These are phyloP conservation scores for Trichoderma koningiopsis DNA, from an alignment of 2,329 filamentous ascomycete species.

Conservation along the genomic window DNA sequence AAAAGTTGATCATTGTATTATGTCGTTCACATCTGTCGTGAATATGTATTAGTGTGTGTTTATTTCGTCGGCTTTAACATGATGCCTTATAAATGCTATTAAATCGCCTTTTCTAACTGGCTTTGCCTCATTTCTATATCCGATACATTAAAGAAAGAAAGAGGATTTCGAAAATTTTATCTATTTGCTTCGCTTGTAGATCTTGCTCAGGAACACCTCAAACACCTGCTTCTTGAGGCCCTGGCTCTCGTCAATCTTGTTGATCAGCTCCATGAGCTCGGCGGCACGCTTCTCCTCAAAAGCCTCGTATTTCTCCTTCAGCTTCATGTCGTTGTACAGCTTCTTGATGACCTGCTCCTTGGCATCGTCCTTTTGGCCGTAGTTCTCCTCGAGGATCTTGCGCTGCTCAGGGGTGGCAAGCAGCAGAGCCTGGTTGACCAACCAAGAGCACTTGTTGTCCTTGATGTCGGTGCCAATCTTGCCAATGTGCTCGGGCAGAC, in stretches of 20 bases:
- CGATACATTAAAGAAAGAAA: neutral
- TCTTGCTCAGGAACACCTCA: slow-evolving; percentile 88
- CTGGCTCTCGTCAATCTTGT: slow-evolving; percentile 77
- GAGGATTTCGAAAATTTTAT: neutral
- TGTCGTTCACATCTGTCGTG: neutral
- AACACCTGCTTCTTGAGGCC: slow-evolving; percentile 91
- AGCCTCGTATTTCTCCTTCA: slow-evolving; percentile 80
- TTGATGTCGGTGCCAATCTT: slow-evolving; percentile 99
- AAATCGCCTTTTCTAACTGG: neutral
- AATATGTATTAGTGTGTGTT: slow-evolving; percentile 11
- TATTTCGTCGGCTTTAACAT: neutral
- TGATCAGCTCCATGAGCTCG: slow-evolving; percentile 77
- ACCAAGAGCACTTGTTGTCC: slow-evolving; percentile 99
- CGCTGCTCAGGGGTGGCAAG: slow-evolving; percentile 82
- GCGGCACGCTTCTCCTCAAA: slow-evolving; percentile 86
- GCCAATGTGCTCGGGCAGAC: slow-evolving; percentile 86
- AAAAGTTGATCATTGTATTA: neutral
- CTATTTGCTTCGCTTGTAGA: slow-evolving; percentile 97
- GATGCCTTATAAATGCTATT: neutral
- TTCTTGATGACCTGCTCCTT: slow-evolving; percentile 87
- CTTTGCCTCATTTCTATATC: neutral
- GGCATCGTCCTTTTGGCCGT: slow-evolving; percentile 84
- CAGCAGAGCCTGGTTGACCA: slow-evolving; percentile 90
- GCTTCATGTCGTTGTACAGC: slow-evolving; percentile 80
- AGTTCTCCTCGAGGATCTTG: slow-evolving; percentile 85